Conservation (phyloP, 345 rosid species). For the Syzygium aqueum region DNA sequence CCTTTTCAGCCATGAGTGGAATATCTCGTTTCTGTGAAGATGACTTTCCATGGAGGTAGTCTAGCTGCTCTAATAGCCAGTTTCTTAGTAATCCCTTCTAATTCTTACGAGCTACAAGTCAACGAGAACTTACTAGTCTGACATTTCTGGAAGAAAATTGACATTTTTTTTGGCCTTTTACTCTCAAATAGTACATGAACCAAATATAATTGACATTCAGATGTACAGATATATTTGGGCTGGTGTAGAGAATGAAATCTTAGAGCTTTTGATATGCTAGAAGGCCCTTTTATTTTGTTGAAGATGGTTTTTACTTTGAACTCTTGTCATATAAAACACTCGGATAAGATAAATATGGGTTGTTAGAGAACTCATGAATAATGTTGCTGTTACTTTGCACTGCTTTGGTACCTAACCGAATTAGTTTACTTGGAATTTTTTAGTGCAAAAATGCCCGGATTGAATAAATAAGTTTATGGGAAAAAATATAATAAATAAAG, state of each 20-base stretch:
- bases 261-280: not conserved
- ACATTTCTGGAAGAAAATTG: not conserved
- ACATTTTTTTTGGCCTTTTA: not conserved
- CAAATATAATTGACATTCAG: not conserved
- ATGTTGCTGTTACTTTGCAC: not conserved
- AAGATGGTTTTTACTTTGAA: not conserved
- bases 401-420: not conserved
- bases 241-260: not conserved
- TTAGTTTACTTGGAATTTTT: not conserved
- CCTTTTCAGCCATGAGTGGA: constrained; percentile 93
- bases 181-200: not conserved
- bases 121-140: not conserved
- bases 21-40: constrained; percentile 89
- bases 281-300: not conserved
- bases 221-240: not conserved
- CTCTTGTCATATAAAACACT: not conserved
- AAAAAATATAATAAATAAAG: not conserved
- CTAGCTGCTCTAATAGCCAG: not conserved
- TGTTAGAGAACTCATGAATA: not conserved
- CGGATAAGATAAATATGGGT: not conserved
- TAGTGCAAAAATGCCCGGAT: not conserved
- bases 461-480: not conserved
- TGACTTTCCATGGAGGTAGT: constrained; percentile 76
- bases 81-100: not conserved
- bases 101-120: not conserved